phyloP scores from a whole-genome alignment of 176 grass and related monocot genomes.

The Otatea glauca region DNA sequence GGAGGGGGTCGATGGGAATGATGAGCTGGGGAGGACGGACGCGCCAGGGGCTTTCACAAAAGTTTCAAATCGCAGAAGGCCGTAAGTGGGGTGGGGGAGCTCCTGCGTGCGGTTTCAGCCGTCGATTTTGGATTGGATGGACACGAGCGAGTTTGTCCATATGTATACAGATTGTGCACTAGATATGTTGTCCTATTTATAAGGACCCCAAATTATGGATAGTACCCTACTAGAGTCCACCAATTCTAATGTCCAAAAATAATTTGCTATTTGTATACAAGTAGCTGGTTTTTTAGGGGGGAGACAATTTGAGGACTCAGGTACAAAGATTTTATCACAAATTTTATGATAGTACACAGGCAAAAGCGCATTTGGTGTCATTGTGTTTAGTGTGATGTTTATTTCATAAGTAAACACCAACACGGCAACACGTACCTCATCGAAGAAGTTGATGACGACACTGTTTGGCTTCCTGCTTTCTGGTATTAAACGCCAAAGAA shows the following conservation, averaged over 20 bases:
- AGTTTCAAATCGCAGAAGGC: no score
- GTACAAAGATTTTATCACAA: neutral
- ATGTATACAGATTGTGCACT: no score
- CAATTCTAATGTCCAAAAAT: neutral
- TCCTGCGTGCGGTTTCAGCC: no score
- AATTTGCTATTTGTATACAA: neutral
- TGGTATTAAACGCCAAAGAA: conserved; percentile 97
- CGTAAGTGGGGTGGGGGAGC: no score
- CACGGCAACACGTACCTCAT: conserved; percentile 67
- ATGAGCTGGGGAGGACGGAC: no score
- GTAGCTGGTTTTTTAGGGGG: conserved; percentile 10
- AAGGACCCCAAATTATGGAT: neutral
- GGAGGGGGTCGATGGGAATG: no score
- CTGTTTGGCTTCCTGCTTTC: conserved; percentile 94
- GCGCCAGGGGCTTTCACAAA: no score
- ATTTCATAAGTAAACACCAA: conserved; percentile 28
- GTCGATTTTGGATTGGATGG: no score
- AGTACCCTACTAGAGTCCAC: neutral
- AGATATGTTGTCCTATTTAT: neutral
- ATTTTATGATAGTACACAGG: neutral
- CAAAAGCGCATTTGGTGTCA: conserved; percentile 36
- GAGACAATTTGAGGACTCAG: no score
- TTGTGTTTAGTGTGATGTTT: conserved; percentile 23
- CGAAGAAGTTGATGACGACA: conserved; percentile 98
- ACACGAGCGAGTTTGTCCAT: no score